A percentile compares a stretch with the other conserved stretches of the same genome.
These are phyloP conservation scores for Claviceps digitariae DNA, from an alignment of 2,329 filamentous ascomycete genomes.

Conservation along the genomic window DNA sequence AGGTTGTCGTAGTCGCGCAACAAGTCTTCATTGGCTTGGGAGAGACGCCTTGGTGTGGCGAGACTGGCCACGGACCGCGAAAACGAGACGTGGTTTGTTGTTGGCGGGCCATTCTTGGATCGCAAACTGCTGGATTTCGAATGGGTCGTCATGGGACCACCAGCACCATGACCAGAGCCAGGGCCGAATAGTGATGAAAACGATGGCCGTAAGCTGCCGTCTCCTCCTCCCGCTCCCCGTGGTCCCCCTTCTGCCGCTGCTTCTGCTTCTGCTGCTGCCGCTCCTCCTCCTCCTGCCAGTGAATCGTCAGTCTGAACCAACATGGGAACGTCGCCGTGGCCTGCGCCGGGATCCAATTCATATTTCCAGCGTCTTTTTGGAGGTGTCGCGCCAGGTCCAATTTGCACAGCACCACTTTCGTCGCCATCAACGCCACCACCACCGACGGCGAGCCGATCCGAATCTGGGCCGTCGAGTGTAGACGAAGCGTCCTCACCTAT, in stretches of 20 bases:
- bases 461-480: conserved; percentile 10
- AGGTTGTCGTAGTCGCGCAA: conserved; percentile 91
- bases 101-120: conserved; percentile 25
- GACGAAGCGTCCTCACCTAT: conserved; percentile 32
- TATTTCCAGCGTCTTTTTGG: conserved; percentile 61
- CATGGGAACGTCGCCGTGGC: conserved; percentile 70
- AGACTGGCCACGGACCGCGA: conserved; percentile 83
- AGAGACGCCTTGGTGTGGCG: conserved; percentile 31
- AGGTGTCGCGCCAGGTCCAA: not conserved
- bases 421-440: not conserved
- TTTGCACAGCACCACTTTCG: not conserved
- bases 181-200: conserved; percentile 21
- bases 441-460: conserved; percentile 2
- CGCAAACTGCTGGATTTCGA: conserved; percentile 27
- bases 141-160: conserved; percentile 24
- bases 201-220: conserved; percentile 4
- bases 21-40: conserved; percentile 55
- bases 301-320: conserved; percentile 61
- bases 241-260: not conserved
- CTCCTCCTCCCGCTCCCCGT: not conserved
- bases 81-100: conserved; percentile 39
- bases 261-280: too few species aligned
- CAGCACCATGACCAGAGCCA: conserved; percentile 32
- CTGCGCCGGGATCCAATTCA: conserved; percentile 65
- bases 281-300: conserved; percentile 4